Evolutionary conservation across 2,329 filamentous ascomycete genomes (phyloP).

Genomic region (Colletotrichum musicola): DNA sequence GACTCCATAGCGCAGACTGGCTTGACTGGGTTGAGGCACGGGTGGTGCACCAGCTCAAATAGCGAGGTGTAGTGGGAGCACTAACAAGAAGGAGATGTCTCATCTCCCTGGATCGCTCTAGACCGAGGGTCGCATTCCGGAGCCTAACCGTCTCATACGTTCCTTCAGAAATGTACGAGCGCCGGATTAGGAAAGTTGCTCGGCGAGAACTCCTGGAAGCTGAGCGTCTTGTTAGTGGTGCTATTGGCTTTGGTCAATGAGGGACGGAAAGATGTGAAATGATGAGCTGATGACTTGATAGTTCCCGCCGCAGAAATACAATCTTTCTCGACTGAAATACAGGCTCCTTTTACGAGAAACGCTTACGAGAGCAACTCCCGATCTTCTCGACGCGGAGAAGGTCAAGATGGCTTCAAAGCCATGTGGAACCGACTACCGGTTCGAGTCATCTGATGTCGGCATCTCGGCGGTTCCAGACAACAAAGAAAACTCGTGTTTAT

Average conservation of each 20-base stretch:
- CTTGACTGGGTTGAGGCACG: constrained; percentile 1
- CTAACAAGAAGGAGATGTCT: constrained; percentile 1
- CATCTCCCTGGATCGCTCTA: constrained; percentile 8
- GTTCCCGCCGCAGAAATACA: not conserved
- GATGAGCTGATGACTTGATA: not conserved
- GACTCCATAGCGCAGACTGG: not conserved
- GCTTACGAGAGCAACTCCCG: not conserved
- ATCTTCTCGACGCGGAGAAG: not conserved
- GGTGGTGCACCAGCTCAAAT: constrained; percentile 15
- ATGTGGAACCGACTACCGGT: not conserved
- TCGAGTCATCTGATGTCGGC: constrained; percentile 1
- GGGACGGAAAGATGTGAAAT: not conserved
- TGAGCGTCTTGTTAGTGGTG: not conserved
- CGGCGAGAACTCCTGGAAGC: not conserved
- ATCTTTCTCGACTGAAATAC: not conserved
- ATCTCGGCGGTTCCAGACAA: not conserved
- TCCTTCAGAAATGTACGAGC: not conserved
- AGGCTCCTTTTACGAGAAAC: not conserved
- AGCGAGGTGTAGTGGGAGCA: not conserved
- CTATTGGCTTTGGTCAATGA: not conserved
- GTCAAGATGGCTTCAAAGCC: constrained; percentile 1
- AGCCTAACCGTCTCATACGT: constrained; percentile 1
- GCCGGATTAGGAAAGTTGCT: constrained; percentile 6
- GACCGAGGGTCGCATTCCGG: constrained; percentile 5
- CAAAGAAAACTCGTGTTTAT: constrained; percentile 23